These are phyloP conservation scores for Ophiosphaerella korrae DNA, from an alignment of 2,329 filamentous ascomycete species.

Conservation along the genomic window DNA sequence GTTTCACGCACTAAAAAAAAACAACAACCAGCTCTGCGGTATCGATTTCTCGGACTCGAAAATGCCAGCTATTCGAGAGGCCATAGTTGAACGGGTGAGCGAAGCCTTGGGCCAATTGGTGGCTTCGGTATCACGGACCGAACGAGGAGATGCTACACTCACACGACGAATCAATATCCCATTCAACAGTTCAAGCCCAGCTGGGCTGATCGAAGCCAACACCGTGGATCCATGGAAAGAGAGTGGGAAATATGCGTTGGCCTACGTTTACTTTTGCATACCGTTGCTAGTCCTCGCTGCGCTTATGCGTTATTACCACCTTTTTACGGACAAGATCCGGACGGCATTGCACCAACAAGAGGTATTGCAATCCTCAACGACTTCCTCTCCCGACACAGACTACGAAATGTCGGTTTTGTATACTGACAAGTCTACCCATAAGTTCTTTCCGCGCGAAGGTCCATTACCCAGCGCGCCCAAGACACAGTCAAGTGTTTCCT, in stretches of 20 bases:
- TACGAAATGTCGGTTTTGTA: constrained; percentile 65
- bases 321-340: constrained; percentile 91
- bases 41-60: constrained; percentile 17
- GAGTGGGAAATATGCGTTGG: constrained; percentile 83
- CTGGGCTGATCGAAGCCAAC: constrained; percentile 60
- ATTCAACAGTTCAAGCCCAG: constrained; percentile 60
- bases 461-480: constrained; percentile 65
- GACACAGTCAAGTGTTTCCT: constrained; percentile 73
- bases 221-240: constrained; percentile 76
- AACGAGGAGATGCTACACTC: constrained; percentile 38
- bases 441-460: constrained; percentile 75
- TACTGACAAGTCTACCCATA: constrained; percentile 66
- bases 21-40: constrained; percentile 7
- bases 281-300: constrained; percentile 71
- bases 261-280: constrained; percentile 87
- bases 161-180: constrained; percentile 60
- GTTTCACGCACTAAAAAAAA: constrained; percentile 24
- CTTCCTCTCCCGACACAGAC: constrained; percentile 61
- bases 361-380: constrained; percentile 68
- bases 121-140: constrained; percentile 31
- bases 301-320: constrained; percentile 78
- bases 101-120: constrained; percentile 38
- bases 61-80: constrained; percentile 43
- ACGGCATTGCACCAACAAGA: constrained; percentile 88
- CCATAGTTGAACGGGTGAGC: constrained; percentile 33